Base-by-base conservation (phyloP, 352 stramenopile species). In the Globisporangium nagaii region DNA sequence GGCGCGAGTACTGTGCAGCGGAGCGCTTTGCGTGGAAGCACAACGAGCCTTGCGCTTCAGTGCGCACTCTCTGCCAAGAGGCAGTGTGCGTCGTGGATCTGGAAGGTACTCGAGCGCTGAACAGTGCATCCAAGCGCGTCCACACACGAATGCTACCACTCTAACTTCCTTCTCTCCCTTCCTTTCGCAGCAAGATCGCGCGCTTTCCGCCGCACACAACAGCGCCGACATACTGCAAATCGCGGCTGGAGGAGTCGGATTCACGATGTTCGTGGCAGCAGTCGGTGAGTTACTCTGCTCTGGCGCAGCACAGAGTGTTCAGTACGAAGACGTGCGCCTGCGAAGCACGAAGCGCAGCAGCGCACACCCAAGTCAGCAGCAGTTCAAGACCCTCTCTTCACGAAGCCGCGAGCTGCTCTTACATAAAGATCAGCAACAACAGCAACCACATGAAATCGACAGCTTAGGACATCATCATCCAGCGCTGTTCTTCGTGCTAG, bases 291-390 rank as follows among this genome's bases (percentile, higher is more conserved):
- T 55, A 15, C 30, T 51, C 17, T 35, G 22, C 24, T 30, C 20
- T 27, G 55, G 45, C 15, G 12, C 28, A 6, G 9, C 52, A 2
- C 52, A 34, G 27, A 40, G 3, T 15, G 19, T 73, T 41, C 52
- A 49, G 35, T 69, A 63, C 28, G 62, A 66, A 4, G 49, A 61
- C 3, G 31, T 75, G 53, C 51, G 50, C 2, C 44, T 66, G 24
- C 47, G 37, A 36, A 31, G 22, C 10, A 62, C 47, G 19, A 58
- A 45, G 28, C 62, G 59, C 8, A 61, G 35, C 31, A 43, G 31
- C 9, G 62, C 59, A 3, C 62, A 77, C 42, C 19, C 51, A 0
- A 51, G 56, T n/a, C 19, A 34, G 8, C 17, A 42, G 19, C 27
- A 63, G 12, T 41, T 74, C 27, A 77, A 73, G 27, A 19, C 31